Evolutionary conservation across 768 basidiomycete species (phyloP), one percentile per base, ranked within the genome.

Genomic region (Phylloporus rhodoxanthus): DNA sequence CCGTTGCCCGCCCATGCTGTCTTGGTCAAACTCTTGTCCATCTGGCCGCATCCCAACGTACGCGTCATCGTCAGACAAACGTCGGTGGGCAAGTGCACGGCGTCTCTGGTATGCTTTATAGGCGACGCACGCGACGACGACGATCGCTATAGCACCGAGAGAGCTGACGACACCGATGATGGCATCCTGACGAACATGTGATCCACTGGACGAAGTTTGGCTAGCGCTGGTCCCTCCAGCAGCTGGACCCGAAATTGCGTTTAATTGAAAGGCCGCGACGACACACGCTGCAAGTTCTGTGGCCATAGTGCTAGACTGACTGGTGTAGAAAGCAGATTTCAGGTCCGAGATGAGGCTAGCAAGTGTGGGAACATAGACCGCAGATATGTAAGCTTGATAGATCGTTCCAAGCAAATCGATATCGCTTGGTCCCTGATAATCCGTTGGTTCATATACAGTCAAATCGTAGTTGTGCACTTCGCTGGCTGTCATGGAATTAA

Each of bases 141-240:
- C 59, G 37, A 91, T 63, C 1, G 89, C 83, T 47, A 93, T 77
- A 5, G 78, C 87, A 11, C 91, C 91, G 17, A 95, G 77, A 2
- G 86, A 82, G 34, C 79, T 82, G 54, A 91, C 87, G 4, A 95
- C 91, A 19, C 93, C 93, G 53, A 96, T 93, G 62, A 95, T 92
- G 21, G 89, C 89, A 56, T 94, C 82, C 60, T 87, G 79, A 11
- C 90, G 76, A 14, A 75, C 71, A 19, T 55, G 53, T 14, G 71
- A 65, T 21, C 62, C 66, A 25, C 58, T 68, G 14, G 60, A 59
- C 2, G 48, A 46, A 1, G 64, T 57, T 4, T 57, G 57, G 17
- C 55, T 59, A 9, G 45, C 46, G 32, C 54, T 57, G 13, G 51
- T 50, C 23, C 53, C 56, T 32, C 62, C 66, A 11, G 61, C 47